These are phyloP conservation scores for Prorocentrum cordatum DNA, from an alignment of 169 alveolate genomes.

Conservation along the genomic window DNA sequence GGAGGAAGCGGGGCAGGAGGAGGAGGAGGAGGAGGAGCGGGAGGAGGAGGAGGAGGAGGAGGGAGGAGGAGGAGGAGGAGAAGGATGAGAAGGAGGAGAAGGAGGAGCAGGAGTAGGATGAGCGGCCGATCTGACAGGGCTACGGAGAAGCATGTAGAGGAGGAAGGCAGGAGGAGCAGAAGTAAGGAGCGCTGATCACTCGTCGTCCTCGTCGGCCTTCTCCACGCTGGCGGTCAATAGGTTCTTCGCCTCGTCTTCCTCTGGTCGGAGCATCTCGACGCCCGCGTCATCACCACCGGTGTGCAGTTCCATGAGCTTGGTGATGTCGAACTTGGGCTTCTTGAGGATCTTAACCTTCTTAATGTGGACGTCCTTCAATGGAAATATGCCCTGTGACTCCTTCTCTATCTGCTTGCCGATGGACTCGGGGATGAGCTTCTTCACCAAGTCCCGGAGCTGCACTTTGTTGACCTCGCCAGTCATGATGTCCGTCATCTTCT, in stretches of 20 bases:
- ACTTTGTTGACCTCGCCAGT: neutral
- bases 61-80: no score
- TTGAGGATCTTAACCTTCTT: constrained; percentile 91
- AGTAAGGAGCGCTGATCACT: no score
- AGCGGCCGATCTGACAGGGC: no score
- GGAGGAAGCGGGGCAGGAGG: no score
- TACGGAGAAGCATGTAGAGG: no score
- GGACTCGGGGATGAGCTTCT: constrained; percentile 86
- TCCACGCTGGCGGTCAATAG: constrained; percentile 77
- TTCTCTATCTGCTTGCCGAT: constrained; percentile 75
- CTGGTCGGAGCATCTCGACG: constrained; percentile 71
- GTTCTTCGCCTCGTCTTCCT: constrained; percentile 78
- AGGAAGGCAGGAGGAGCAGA: no score
- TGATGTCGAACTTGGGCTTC: constrained; percentile 90
- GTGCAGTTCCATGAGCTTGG: constrained; percentile 86
- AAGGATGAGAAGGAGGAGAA: no score
- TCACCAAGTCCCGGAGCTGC: constrained; percentile 87
- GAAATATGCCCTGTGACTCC: constrained; percentile 81
- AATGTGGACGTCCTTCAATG: constrained; percentile 89
- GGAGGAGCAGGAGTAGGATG: no score
- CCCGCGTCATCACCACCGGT: constrained; percentile 77
- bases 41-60: no score
- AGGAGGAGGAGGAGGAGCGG: no score
- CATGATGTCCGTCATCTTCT: constrained; percentile 82
- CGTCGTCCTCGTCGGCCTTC: constrained; percentile 63